Evolutionary conservation across 352 stramenopile genomes (phyloP), one percentile per base, ranked within the genome.

Genomic region (Pseudoperonospora humuli): DNA sequence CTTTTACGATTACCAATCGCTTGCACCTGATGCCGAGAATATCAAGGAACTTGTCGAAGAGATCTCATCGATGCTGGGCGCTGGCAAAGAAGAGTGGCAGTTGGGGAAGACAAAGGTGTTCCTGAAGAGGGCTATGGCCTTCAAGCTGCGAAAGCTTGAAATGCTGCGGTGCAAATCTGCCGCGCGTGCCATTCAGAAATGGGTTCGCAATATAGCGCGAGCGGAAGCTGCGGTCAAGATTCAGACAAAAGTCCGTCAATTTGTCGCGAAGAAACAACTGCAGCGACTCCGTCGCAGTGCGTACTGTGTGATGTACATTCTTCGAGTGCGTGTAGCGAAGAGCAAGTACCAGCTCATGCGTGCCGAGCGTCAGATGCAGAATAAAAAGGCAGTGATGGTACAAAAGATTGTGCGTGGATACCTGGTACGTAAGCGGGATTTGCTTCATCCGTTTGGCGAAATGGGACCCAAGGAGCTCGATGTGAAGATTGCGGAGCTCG

Each of bases 81-180:
- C 81, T 4, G 79, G 81, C 1, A 93, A 95, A 56, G 83, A 93
- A 23, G 70, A 95, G 39, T 95, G 83, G 83, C 83, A 95, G 40
- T 56, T 95, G 15, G 83, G 83, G 0, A 91, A 86, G 40, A 90
- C 77, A 4, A 95, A 95, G 49, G 79, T 95, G 7, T 95, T 95
- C 37, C 42, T 95, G 20, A 93, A 92, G 47, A 58, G 83, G 34
- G 62, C 49, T 1, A 70, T 95, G 17, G 77, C 83, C 1, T 70
- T 87, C 37, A 95, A 95, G 52, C 40, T 93, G 17, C 74, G 78
- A 13, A 86, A 89, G 36, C 61, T 95, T 5, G 76, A 95, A 37
- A 60, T 83, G 9, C 39, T 95, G 34, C 80, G 83, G 1, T 81
- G 80, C 40, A 91, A 93, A 46, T 81, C 78, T n/a, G 80, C 83